A percentile compares a stretch with the other conserved stretches of the same genome.
phyloP scores from a whole-genome alignment of 2,329 filamentous ascomycete genomes.

The Atkinsonella texensis region DNA sequence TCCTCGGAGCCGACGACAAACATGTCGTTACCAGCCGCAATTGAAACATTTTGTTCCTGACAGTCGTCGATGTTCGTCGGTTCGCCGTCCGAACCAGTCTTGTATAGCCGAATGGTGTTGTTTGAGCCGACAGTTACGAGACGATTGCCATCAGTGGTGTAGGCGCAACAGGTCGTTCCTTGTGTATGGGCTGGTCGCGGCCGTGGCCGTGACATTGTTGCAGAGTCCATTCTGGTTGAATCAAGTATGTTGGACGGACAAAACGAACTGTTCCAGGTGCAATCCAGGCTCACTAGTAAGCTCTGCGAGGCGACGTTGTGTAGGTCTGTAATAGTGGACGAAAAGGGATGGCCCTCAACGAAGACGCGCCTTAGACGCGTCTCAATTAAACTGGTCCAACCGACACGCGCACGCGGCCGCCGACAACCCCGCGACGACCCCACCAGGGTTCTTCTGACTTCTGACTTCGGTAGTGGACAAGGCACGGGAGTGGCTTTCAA shows the following conservation, averaged over 20 bases:
- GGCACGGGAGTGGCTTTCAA: not conserved
- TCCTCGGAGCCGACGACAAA: slow-evolving; percentile 89
- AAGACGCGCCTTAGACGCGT: slow-evolving; percentile 31
- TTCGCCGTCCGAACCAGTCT: slow-evolving; percentile 82
- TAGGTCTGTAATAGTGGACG: not conserved
- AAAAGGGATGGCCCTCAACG: slow-evolving; percentile 8
- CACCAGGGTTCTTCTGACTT: not conserved
- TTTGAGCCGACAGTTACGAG: slow-evolving; percentile 89
- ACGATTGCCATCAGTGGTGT: slow-evolving; percentile 77
- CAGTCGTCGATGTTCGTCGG: slow-evolving; percentile 86
- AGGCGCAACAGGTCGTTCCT: slow-evolving; percentile 75
- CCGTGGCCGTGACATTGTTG: slow-evolving; percentile 34
- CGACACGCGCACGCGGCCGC: not conserved
- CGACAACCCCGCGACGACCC: not conserved
- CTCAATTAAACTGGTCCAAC: slow-evolving; percentile 7
- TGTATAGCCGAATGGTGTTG: slow-evolving; percentile 86
- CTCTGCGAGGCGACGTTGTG: too few relatives aligned
- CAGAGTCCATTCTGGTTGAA: slow-evolving; percentile 19
- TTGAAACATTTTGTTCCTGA: slow-evolving; percentile 70
- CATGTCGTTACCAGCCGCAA: slow-evolving; percentile 65
- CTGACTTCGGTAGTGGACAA: not conserved
- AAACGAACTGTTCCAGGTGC: not conserved
- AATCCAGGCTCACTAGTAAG: too few relatives aligned
- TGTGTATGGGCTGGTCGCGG: slow-evolving; percentile 67
- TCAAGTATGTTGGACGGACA: not conserved